A percentile compares a stretch with the other conserved stretches of the same genome.
Evolutionary conservation across 2,329 filamentous ascomycete genomes (phyloP).

Genomic region (Penicillium sp.): DNA sequence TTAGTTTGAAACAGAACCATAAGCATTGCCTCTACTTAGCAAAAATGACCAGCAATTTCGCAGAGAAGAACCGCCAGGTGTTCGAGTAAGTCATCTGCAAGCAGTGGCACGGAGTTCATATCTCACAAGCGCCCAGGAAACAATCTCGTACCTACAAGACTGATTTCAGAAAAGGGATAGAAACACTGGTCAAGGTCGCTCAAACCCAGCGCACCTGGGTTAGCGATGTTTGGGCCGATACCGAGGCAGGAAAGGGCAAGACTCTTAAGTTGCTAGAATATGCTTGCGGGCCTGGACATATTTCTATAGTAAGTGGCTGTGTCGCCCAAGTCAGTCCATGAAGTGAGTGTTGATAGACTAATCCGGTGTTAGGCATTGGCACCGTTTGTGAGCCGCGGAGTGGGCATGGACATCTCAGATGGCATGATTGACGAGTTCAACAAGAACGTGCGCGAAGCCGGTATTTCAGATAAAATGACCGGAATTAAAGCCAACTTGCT

Average conservation of each 20-base stretch:
- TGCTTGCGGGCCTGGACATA: slow-evolving; percentile 72
- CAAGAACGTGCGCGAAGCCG: slow-evolving; percentile 56
- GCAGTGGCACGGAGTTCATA: not conserved
- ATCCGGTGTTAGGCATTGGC: slow-evolving; percentile 55
- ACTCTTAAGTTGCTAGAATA: slow-evolving; percentile 69
- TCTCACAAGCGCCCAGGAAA: slow-evolving; percentile 4
- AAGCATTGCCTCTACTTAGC: not conserved
- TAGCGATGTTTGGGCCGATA: slow-evolving; percentile 59
- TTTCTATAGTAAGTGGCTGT: slow-evolving; percentile 61
- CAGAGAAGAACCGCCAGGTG: slow-evolving; percentile 16
- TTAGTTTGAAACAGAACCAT: not conserved
- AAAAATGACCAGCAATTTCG: slow-evolving; percentile 12
- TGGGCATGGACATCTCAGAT: slow-evolving; percentile 73
- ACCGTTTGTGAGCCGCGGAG: slow-evolving; percentile 65
- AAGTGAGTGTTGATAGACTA: slow-evolving; percentile 1
- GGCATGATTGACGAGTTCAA: slow-evolving; percentile 75
- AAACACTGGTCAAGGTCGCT: slow-evolving; percentile 5
- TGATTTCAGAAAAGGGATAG: slow-evolving; percentile 7
- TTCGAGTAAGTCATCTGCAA: slow-evolving; percentile 11
- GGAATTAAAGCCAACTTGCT: slow-evolving; percentile 65
- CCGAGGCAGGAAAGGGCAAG: slow-evolving; percentile 32
- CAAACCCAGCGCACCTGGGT: slow-evolving; percentile 61
- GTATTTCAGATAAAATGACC: slow-evolving; percentile 59
- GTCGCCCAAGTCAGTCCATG: not conserved
- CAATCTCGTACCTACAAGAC: slow-evolving; percentile 9